A percentile compares a stretch with the other conserved stretches of the same genome.
Conservation (phyloP, 2,329 filamentous ascomycete genomes). For the Penicillium sp. region DNA sequence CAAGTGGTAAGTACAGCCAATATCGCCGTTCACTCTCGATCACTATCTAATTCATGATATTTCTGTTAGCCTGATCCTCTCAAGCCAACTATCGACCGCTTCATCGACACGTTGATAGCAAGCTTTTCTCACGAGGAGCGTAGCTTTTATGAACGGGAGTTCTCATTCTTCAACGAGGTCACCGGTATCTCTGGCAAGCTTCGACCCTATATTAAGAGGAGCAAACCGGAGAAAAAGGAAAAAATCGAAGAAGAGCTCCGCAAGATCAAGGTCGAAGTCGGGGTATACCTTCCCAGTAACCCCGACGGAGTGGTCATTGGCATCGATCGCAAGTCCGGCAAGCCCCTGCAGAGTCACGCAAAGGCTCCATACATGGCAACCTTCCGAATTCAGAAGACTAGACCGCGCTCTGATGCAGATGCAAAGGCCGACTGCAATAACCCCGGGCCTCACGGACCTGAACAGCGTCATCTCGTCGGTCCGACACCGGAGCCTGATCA, state of each 20-base stretch:
- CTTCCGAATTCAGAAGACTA: constrained; percentile 87
- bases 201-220: constrained; percentile 83
- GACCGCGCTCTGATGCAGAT: constrained; percentile 22
- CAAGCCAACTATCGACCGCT: constrained; percentile 87
- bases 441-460: constrained; percentile 25
- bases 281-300: constrained; percentile 94
- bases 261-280: constrained; percentile 94
- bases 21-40: background rate
- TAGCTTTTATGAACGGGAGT: constrained; percentile 88
- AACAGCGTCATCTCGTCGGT: constrained; percentile 24
- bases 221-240: constrained; percentile 95
- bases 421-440: constrained; percentile 25
- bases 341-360: constrained; percentile 93
- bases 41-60: constrained; percentile 8
- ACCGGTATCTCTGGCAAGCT: constrained; percentile 94
- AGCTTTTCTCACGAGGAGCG: constrained; percentile 76
- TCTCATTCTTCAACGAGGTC: constrained; percentile 96
- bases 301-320: constrained; percentile 95
- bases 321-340: constrained; percentile 96
- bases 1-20: constrained; percentile 58
- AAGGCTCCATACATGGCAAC: constrained; percentile 99
- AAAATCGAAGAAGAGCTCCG: constrained; percentile 98
- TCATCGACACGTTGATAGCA: constrained; percentile 75
- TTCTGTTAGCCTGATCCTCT: constrained; percentile 69
- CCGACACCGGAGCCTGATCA: constrained; percentile 25